phyloP scores from a whole-genome alignment of 163 green algal species.

The Prototheca cutis region DNA sequence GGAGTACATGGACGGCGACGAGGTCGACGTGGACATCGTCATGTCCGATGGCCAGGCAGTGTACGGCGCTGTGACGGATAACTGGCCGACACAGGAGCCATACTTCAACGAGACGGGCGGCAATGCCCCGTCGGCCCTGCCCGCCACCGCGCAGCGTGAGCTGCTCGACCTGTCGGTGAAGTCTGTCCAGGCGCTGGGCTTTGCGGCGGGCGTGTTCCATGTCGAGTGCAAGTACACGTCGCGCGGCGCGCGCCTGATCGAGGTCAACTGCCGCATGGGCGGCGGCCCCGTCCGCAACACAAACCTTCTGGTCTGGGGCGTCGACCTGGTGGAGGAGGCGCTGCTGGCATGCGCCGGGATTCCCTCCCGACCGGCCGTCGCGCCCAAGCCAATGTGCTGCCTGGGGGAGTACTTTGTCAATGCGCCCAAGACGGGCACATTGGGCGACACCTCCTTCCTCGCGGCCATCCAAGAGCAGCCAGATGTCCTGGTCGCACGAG shows the following conservation, averaged over 20 bases:
- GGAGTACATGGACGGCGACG: constrained; percentile 49
- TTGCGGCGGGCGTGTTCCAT: constrained; percentile 66
- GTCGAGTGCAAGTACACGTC: constrained; percentile 82
- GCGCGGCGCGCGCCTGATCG: constrained; percentile 72
- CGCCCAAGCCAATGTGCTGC: constrained; percentile 47
- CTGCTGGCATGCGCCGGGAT: constrained; percentile 65
- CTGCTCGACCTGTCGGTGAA: constrained; percentile 55
- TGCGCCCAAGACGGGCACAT: constrained; percentile 43
- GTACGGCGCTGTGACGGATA: constrained; percentile 72
- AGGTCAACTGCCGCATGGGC: constrained; percentile 90
- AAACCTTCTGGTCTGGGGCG: constrained; percentile 81
- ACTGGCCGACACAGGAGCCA: constrained; percentile 74
- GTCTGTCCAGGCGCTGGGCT: constrained; percentile 38
- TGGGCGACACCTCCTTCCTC: constrained; percentile 41
- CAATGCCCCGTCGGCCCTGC: constrained; percentile 67
- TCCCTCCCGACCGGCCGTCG: constrained; percentile 59
- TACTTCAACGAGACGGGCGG: constrained; percentile 79
- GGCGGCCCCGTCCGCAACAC: constrained; percentile 73
- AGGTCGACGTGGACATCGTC: constrained; percentile 72
- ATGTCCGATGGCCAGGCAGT: constrained; percentile 46
- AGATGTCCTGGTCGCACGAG: constrained; percentile 56
- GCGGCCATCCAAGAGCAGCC: constrained; percentile 43
- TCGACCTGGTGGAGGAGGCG: constrained; percentile 88
- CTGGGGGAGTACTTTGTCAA: constrained; percentile 86
- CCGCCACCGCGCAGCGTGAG: constrained; percentile 47